phyloP scores from a whole-genome alignment of 345 rosid genomes.

The Odontarrhena argentea region DNA sequence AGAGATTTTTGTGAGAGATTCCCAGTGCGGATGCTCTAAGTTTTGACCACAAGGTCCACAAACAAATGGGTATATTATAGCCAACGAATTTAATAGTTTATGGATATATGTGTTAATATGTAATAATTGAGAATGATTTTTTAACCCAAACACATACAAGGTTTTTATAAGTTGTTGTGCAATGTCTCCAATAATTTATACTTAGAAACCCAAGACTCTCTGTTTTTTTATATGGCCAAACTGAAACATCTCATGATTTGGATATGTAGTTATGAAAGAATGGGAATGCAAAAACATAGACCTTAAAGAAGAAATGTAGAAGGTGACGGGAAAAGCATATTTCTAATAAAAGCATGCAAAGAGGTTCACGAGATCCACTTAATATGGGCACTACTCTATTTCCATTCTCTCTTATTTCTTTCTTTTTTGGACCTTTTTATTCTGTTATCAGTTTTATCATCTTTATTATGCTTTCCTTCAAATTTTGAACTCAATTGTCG shows the following conservation, averaged over 20 bases:
- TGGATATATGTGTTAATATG: background rate
- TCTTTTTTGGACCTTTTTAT: constrained; percentile 11
- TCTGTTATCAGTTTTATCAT: constrained; percentile 4
- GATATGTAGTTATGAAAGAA: constrained; percentile 17
- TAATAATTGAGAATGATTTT: background rate
- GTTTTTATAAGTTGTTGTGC: background rate
- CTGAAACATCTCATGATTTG: constrained; percentile 10
- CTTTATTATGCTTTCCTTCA: constrained; percentile 5
- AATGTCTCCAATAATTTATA: background rate
- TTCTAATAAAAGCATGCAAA: constrained; percentile 44
- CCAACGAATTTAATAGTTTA: no score
- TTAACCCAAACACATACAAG: background rate
- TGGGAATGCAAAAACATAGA: constrained; percentile 8
- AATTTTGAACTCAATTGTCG: constrained; percentile 20
- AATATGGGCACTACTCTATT: constrained; percentile 39
- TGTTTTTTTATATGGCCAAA: constrained; percentile 4
- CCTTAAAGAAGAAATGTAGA: constrained; percentile 29
- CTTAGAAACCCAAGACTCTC: constrained; percentile 12
- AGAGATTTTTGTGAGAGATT: no score
- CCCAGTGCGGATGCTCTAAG: no score
- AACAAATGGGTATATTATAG: no score
- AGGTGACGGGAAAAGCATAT: constrained; percentile 44
- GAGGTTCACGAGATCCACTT: constrained; percentile 46
- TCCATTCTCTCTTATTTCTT: background rate
- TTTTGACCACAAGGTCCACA: no score